A percentile compares a stretch with the other conserved stretches of the same genome.
phyloP scores from a whole-genome alignment of 345 rosid genomes.

The Pistacia integerrima region DNA sequence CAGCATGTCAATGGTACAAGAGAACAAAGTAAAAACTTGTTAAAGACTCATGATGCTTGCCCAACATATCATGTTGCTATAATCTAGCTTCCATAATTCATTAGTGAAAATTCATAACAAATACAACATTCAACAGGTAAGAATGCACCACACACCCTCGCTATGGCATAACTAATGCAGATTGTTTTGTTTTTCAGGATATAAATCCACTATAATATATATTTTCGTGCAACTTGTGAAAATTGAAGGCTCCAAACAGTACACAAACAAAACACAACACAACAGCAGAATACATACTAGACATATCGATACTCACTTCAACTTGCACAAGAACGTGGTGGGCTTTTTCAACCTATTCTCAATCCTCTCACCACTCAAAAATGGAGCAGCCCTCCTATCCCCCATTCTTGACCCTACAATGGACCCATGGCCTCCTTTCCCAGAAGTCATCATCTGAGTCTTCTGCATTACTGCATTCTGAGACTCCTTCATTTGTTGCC shows the following conservation, averaged over 20 bases:
- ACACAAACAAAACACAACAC: not conserved
- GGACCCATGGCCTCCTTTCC: constrained; percentile 77
- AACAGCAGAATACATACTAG: not conserved
- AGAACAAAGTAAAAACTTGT: not conserved
- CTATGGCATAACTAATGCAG: not conserved
- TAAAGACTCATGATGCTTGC: not conserved
- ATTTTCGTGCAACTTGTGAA: not conserved
- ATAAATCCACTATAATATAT: not conserved
- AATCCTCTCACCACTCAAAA: constrained; percentile 70
- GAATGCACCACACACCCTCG: not conserved
- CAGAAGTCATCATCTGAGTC: constrained; percentile 52
- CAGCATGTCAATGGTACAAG: constrained; percentile 12
- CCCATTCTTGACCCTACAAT: constrained; percentile 72
- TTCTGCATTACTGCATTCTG: constrained; percentile 54
- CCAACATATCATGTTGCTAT: not conserved
- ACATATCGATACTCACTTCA: constrained; percentile 70
- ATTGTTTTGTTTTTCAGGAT: not conserved
- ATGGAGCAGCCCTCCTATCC: constrained; percentile 73
- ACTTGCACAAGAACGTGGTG: constrained; percentile 96
- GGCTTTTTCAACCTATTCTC: constrained; percentile 98
- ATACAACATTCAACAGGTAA: not conserved
- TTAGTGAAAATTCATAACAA: not conserved
- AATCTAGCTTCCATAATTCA: not conserved
- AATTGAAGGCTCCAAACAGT: not conserved
- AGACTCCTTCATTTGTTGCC: constrained; percentile 65